Evolutionary conservation across 1,139 yeast species (phyloP).

Genomic region (Pichia sp.): DNA sequence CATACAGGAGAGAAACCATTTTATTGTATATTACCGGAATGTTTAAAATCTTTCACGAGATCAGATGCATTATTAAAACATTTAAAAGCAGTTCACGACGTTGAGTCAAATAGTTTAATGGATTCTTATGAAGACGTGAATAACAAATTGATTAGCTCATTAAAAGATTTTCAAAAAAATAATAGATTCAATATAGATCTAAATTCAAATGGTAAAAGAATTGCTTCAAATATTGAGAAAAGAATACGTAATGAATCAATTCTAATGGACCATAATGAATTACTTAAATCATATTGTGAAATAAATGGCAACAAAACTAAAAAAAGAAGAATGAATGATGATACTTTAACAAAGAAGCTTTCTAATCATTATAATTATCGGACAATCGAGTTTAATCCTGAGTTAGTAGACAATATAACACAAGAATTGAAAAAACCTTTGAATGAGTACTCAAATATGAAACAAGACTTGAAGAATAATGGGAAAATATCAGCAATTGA

Average conservation of each 20-base stretch:
- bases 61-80: conserved; percentile 63
- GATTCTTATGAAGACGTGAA: conserved; percentile 20
- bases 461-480: conserved; percentile 5
- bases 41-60: conserved; percentile 53
- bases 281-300: conserved; percentile 12
- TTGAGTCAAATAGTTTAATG: conserved; percentile 26
- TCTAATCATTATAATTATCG: conserved; percentile 11
- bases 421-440: conserved; percentile 9
- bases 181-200: conserved; percentile 9
- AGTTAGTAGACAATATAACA: conserved; percentile 7
- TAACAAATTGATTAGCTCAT: background rate
- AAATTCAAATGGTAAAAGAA: conserved; percentile 8
- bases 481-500: conserved; percentile 7
- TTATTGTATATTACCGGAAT: conserved; percentile 65
- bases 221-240: conserved; percentile 7
- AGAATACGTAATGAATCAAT: conserved; percentile 7
- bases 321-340: conserved; percentile 2
- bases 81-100: conserved; percentile 55
- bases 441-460: conserved; percentile 7
- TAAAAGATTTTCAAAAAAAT: conserved; percentile 3
- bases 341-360: conserved; percentile 9
- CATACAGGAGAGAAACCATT: conserved; percentile 68
- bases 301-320: conserved; percentile 7
- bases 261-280: conserved; percentile 12
- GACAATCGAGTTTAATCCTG: conserved; percentile 14